Evolutionary conservation across 2,329 filamentous ascomycete genomes (phyloP).

Genomic region (Venturia aucupariae): DNA sequence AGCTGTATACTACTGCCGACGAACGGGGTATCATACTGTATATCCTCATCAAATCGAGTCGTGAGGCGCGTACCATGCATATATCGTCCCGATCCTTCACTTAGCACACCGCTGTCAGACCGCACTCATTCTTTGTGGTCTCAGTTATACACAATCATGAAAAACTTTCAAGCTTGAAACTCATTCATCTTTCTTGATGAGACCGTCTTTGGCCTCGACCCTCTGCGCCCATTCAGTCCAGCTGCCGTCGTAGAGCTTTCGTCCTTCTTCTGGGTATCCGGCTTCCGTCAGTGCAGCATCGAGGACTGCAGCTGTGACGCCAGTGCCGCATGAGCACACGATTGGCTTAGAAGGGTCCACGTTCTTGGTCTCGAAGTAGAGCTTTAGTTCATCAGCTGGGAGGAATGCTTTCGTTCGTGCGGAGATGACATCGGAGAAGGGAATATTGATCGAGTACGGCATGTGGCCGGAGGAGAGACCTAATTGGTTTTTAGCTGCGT

Average conservation of each 20-base stretch:
- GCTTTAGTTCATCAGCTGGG: slow-evolving; percentile 59
- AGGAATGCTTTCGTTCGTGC: slow-evolving; percentile 73
- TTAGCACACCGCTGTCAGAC: background rate
- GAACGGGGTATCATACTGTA: slow-evolving; percentile 4
- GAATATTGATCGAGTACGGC: slow-evolving; percentile 75
- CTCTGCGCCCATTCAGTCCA: slow-evolving; percentile 85
- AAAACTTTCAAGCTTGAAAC: background rate
- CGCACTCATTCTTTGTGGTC: background rate
- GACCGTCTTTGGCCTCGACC: slow-evolving; percentile 50
- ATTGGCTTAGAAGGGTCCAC: slow-evolving; percentile 72
- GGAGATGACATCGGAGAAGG: slow-evolving; percentile 72
- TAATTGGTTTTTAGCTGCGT: slow-evolving; percentile 16
- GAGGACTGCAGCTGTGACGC: slow-evolving; percentile 84
- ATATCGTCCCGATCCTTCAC: background rate
- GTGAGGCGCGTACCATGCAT: background rate
- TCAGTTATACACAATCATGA: background rate
- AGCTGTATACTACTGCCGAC: background rate
- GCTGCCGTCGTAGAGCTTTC: slow-evolving; percentile 86
- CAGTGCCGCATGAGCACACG: slow-evolving; percentile 83
- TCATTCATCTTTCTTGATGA: slow-evolving; percentile 45
- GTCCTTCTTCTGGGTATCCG: slow-evolving; percentile 58
- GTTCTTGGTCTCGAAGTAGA: slow-evolving; percentile 70
- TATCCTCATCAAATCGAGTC: background rate
- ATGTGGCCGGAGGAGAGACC: slow-evolving; percentile 79
- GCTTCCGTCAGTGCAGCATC: slow-evolving; percentile 79